Evolutionary conservation across 2,329 filamentous ascomycete genomes (phyloP).

Genomic region (Phoma sp.): DNA sequence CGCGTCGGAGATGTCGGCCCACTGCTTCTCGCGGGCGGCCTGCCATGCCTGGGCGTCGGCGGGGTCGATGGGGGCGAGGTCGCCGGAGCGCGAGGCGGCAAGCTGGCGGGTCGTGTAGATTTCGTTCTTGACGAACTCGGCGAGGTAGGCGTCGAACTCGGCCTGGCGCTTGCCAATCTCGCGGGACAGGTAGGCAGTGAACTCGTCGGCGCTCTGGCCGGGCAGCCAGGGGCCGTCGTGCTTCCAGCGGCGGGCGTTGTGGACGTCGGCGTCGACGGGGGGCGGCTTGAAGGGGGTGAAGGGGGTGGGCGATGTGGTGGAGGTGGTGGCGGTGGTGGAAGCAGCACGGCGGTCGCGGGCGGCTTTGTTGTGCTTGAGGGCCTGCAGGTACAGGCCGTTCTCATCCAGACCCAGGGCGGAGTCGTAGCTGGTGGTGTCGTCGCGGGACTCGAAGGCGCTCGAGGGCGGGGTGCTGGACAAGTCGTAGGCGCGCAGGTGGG

Average conservation of each 20-base stretch:
- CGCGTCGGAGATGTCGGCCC: constrained; percentile 31
- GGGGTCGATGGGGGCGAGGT: constrained; percentile 30
- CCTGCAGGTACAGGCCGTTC: constrained; percentile 32
- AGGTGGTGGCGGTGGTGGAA: constrained; percentile 27
- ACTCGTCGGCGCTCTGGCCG: constrained; percentile 62
- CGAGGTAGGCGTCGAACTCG: constrained; percentile 41
- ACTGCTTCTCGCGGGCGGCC: constrained; percentile 31
- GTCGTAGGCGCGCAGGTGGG: constrained; percentile 28
- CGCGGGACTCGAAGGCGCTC: constrained; percentile 42
- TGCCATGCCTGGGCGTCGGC: constrained; percentile 31
- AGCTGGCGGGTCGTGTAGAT: constrained; percentile 39
- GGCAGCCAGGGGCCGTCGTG: constrained; percentile 65
- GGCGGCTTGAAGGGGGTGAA: constrained; percentile 33
- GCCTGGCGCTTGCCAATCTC: constrained; percentile 48
- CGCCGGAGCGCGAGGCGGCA: constrained; percentile 21
- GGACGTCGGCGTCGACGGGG: constrained; percentile 28
- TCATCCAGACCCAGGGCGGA: constrained; percentile 35
- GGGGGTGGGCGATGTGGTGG: not conserved
- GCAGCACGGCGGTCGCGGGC: constrained; percentile 16
- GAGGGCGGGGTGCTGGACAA: constrained; percentile 15
- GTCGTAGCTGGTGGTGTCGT: constrained; percentile 43
- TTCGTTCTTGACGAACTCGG: constrained; percentile 41
- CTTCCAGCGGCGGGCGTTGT: constrained; percentile 57
- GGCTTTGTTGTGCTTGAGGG: constrained; percentile 30
- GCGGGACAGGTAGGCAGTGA: constrained; percentile 57